Base-by-base conservation (phyloP, 108 stramenopile genomes). In the Stephanodiscus triporus region DNA sequence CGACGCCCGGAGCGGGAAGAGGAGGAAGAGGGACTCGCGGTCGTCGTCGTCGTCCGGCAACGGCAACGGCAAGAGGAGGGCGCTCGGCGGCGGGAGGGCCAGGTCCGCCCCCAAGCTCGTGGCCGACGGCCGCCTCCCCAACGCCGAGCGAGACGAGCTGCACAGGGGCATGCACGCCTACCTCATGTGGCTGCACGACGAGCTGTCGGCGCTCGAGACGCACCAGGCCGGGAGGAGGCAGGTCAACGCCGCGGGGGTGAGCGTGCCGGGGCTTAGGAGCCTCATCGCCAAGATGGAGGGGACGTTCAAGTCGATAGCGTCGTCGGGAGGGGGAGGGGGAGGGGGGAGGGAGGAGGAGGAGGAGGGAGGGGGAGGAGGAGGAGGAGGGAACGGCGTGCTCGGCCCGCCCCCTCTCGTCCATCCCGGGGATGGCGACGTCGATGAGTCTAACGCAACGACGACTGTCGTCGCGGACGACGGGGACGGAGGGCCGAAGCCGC, bases 171-270 rank as follows among this genome's bases (percentile, higher is more conserved):
- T 66, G 22, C 38, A 66, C 45, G 6, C 47, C 2, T 66, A 66
- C 30, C 48, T 66, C 16, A 51, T 48, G 34, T 66, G 65, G 65
- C 42, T 66, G 24, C 65, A 66, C 34, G 47, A 32, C 17, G 50
- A 66, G 42, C 23, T 66, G 5, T 45, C 30, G 3, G 30, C 2
- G 29, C 5, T 61, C 40, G 60, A 61, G 37, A 61, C 60, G 9
- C 37, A 61, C 37, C 38, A 22, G n/a, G 19, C 36, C 13, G 60
- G 60, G 22, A 38, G 60, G n/a, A 13, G 60, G 29, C 60, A 36
- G 10, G 60, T 61, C 0, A 61, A 40, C 20, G 9, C 29, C 37
- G 60, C 60, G n/a, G 60, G 60, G 0, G 60, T 61, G 40, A 61
- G 60, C 37, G 60, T 61, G 1, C 60, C 60, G 17, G 60, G 27